Conservation (phyloP, 805 yeast genomes). For the Saturnispora bothae region DNA sequence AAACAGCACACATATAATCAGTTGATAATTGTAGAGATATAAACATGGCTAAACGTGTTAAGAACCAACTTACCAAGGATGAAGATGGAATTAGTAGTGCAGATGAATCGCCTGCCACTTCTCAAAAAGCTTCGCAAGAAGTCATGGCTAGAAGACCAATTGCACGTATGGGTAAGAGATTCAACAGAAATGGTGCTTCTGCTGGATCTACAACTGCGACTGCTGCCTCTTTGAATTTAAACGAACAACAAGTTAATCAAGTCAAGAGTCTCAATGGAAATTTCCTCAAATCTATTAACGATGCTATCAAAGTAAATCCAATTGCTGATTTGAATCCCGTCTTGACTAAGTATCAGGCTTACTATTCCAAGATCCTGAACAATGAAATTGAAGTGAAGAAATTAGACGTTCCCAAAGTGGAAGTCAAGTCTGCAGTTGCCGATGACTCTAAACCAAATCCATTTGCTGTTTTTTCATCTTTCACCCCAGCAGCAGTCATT, state of each 20-base stretch:
- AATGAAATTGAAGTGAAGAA: slow-evolving; percentile 19
- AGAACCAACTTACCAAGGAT: slow-evolving; percentile 44
- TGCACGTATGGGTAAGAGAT: slow-evolving; percentile 23
- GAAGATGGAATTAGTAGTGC: slow-evolving; percentile 18
- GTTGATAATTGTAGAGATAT: no score
- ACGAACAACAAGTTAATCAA: slow-evolving; percentile 33
- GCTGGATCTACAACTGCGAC: neutral
- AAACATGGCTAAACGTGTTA: slow-evolving; percentile 46
- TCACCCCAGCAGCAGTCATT: neutral
- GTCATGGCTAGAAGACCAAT: slow-evolving; percentile 63
- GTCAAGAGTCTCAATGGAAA: slow-evolving; percentile 56
- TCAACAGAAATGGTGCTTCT: slow-evolving; percentile 2
- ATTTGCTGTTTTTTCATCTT: slow-evolving; percentile 8
- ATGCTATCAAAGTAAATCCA: slow-evolving; percentile 33
- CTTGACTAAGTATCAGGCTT: slow-evolving; percentile 48
- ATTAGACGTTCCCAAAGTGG: slow-evolving; percentile 18
- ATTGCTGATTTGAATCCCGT: slow-evolving; percentile 46
- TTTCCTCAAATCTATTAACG: slow-evolving; percentile 40
- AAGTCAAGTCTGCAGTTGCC: slow-evolving; percentile 13
- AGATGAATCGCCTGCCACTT: slow-evolving; percentile 30
- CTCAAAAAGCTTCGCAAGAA: slow-evolving; percentile 44
- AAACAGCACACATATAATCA: no score
- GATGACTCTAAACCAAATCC: slow-evolving; percentile 12
- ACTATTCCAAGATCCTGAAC: slow-evolving; percentile 31
- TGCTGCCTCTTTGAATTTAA: neutral